Evolutionary conservation across 2,329 filamentous ascomycete genomes (phyloP).

Genomic region (Fusarium nodosum): DNA sequence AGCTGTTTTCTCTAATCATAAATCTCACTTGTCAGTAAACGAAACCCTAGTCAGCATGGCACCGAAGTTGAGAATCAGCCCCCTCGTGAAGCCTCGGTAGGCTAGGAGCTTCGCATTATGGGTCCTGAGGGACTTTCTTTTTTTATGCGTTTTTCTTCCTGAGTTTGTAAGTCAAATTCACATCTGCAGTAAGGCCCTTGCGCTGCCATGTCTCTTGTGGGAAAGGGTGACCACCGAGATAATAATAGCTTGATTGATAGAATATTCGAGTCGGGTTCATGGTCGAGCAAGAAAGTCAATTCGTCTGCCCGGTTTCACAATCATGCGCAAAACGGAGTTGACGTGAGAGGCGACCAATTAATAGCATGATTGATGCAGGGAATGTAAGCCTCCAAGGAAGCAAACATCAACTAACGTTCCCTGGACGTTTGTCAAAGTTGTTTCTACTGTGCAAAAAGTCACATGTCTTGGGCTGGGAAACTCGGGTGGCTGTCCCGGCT

Average conservation of each 20-base stretch:
- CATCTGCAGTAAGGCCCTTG: conserved; percentile 26
- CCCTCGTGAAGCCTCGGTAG: conserved; percentile 20
- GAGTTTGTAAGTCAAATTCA: conserved; percentile 16
- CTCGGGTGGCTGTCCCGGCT: conserved; percentile 44
- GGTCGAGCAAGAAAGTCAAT: conserved; percentile 32
- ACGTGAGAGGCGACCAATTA: conserved; percentile 36
- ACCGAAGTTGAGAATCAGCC: conserved; percentile 13
- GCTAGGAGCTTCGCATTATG: conserved; percentile 4
- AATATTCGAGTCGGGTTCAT: conserved; percentile 15
- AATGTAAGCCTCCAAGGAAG: conserved; percentile 19
- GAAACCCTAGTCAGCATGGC: conserved; percentile 30
- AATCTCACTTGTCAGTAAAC: conserved; percentile 16
- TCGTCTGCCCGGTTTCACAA: conserved; percentile 14
- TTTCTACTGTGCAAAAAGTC: conserved; percentile 26
- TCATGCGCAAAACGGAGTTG: conserved; percentile 34
- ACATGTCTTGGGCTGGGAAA: conserved; percentile 30
- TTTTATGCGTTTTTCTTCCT: conserved; percentile 5
- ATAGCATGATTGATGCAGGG: conserved; percentile 27
- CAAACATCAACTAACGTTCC: conserved; percentile 28
- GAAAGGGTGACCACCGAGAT: conserved; percentile 3
- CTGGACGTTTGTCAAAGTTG: conserved; percentile 16
- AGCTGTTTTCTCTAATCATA: conserved; percentile 4
- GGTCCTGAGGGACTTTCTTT: conserved; percentile 9
- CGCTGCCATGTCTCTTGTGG: conserved; percentile 12
- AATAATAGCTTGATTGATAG: conserved; percentile 1